phyloP scores from a whole-genome alignment of 1,284 basidiomycete species.

The Rhodotorula sp. region DNA sequence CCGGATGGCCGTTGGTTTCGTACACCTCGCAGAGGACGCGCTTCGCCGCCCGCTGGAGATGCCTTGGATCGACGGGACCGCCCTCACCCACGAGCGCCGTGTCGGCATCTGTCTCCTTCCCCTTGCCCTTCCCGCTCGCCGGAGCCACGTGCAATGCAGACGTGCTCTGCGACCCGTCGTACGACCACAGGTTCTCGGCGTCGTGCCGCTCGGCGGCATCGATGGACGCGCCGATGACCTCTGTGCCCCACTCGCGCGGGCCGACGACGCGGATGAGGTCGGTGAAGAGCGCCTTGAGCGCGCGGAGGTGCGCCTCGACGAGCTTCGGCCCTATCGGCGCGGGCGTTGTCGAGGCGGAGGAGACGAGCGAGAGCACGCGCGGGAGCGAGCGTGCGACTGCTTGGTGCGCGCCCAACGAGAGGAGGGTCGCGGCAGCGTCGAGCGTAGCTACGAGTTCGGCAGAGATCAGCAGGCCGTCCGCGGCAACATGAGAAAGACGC shows the following conservation, averaged over 20 bases:
- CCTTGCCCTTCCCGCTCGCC: constrained; percentile 2
- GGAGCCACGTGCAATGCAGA: background rate
- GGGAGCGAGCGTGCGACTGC: constrained; percentile 6
- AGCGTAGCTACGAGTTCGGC: constrained; percentile 7
- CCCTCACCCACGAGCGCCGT: background rate
- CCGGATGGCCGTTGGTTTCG: background rate
- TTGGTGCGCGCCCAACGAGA: constrained; percentile 6
- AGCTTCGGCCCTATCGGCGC: background rate
- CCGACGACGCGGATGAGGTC: constrained; percentile 38
- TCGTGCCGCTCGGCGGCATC: constrained; percentile 10
- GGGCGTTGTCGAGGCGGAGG: too few relatives aligned
- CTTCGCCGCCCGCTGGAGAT: background rate
- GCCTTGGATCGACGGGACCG: background rate
- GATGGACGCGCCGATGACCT: constrained; percentile 11
- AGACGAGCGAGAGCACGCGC: background rate
- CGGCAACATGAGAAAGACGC: background rate
- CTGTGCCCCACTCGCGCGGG: constrained; percentile 30
- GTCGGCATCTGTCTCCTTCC: constrained; percentile 26
- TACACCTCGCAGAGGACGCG: background rate
- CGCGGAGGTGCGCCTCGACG: constrained; percentile 35
- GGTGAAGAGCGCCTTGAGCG: constrained; percentile 39
- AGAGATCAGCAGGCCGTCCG: background rate
- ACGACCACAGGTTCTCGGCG: background rate
- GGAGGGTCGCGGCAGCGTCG: constrained; percentile 20
- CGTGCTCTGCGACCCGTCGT: background rate